A percentile compares a stretch with the other conserved stretches of the same genome.
phyloP scores from a whole-genome alignment of 2,329 filamentous ascomycete species.

The Canariomyces notabilis region DNA sequence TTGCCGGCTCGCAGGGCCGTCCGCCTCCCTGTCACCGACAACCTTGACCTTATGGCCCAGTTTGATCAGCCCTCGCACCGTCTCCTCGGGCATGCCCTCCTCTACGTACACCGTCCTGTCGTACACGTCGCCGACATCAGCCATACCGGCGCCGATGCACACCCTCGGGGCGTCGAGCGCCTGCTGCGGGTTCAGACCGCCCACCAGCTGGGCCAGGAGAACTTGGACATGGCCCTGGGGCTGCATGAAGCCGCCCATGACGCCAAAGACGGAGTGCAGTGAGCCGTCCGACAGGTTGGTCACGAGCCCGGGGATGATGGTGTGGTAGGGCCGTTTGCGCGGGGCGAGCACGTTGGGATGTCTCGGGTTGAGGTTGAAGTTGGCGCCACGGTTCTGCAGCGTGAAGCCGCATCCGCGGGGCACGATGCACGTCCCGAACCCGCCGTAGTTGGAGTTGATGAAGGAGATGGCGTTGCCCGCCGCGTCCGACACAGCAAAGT shows the following conservation, averaged over 20 bases:
- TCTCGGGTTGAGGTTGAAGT: conserved; percentile 65
- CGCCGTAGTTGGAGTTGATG: conserved; percentile 92
- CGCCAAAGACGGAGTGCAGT: conserved; percentile 82
- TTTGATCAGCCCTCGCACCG: conserved; percentile 59
- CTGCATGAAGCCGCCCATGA: conserved; percentile 99
- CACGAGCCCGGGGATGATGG: conserved; percentile 89
- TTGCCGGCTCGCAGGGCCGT: conserved; percentile 29
- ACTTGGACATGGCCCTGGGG: conserved; percentile 95
- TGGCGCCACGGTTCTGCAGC: conserved; percentile 86
- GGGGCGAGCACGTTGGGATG: conserved; percentile 81
- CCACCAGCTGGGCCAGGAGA: conserved; percentile 80
- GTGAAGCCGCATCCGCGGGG: conserved; percentile 85
- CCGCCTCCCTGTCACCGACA: conserved; percentile 42
- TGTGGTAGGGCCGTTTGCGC: conserved; percentile 89
- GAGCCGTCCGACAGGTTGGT: conserved; percentile 70
- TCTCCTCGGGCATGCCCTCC: conserved; percentile 68
- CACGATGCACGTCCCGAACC: conserved; percentile 83
- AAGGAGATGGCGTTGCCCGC: conserved; percentile 89
- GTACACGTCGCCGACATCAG: conserved; percentile 51
- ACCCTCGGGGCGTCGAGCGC: conserved; percentile 88
- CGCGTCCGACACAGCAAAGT: conserved; percentile 78
- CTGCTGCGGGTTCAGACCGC: conserved; percentile 75
- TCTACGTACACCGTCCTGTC: conserved; percentile 71
- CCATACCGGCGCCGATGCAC: conserved; percentile 73
- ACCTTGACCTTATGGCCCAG: conserved; percentile 72